phyloP scores from a whole-genome alignment of 139 green algal species.

The Chlamydomonas sp. region DNA sequence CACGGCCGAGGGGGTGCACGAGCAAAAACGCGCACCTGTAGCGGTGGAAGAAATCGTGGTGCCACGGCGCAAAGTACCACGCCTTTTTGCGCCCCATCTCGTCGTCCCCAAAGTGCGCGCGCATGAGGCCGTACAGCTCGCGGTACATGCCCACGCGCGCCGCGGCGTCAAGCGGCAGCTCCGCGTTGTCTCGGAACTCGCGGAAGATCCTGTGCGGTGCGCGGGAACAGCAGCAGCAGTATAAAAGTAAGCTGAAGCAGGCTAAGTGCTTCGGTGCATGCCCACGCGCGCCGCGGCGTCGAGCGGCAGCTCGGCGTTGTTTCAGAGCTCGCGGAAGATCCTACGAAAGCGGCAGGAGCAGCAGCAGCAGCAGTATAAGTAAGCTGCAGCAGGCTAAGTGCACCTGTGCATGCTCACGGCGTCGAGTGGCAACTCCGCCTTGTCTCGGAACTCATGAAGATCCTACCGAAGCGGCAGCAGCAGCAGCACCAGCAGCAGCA shows the following conservation, averaged over 20 bases:
- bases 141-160: slow-evolving; percentile 79
- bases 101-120: slow-evolving; percentile 74
- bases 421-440: slow-evolving; percentile 44
- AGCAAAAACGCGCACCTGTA: slow-evolving; percentile 30
- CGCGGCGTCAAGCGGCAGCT: slow-evolving; percentile 40
- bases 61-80: slow-evolving; percentile 80
- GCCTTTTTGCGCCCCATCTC: slow-evolving; percentile 26
- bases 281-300: slow-evolving; percentile 61
- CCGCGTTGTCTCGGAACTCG: too few species aligned
- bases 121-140: slow-evolving; percentile 47
- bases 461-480: too few species aligned
- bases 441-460: too few species aligned
- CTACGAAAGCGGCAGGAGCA: background rate
- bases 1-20: too few species aligned
- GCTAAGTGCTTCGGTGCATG: too few species aligned
- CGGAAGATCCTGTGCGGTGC: background rate
- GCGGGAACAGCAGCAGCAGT: background rate
- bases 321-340: too few species aligned
- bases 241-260: background rate
- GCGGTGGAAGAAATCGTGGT: slow-evolving; percentile 68
- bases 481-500: too few species aligned
- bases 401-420: slow-evolving; percentile 73
- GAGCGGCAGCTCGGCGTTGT: slow-evolving; percentile 48
- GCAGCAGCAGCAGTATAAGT: background rate
- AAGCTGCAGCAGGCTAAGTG: too few species aligned